Evolutionary conservation across 2,329 filamentous ascomycete genomes (phyloP).

Genomic region (Epichloe amarillans): DNA sequence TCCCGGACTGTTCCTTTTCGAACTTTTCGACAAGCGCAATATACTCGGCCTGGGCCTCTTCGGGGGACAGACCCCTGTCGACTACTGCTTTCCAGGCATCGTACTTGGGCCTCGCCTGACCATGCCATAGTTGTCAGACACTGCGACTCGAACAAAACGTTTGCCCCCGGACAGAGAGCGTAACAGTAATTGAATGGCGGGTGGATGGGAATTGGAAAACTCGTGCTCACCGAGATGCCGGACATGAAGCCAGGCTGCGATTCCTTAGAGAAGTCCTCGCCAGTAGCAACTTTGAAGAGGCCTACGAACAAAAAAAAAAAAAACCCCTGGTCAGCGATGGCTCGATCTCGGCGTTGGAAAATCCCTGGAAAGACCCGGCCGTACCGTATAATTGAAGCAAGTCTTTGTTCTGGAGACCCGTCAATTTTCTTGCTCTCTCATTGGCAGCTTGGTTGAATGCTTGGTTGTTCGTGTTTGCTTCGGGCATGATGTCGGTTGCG

Average conservation of each 20-base stretch:
- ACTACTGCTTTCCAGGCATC: constrained; percentile 31
- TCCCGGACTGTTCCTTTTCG: constrained; percentile 32
- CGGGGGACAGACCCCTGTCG: constrained; percentile 46
- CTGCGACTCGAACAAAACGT: background rate
- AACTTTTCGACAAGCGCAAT: constrained; percentile 57
- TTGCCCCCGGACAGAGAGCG: too few species aligned
- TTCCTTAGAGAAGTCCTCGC: constrained; percentile 1
- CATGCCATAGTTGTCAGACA: background rate
- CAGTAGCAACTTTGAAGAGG: background rate
- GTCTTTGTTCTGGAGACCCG: background rate
- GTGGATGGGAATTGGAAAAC: background rate
- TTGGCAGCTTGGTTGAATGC: background rate
- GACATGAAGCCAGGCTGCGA: background rate
- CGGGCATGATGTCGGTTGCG: background rate
- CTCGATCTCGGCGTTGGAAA: background rate
- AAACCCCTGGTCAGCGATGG: background rate
- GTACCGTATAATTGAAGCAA: constrained; percentile 1
- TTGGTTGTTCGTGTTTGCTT: background rate
- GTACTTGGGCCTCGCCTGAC: background rate
- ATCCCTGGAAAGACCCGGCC: background rate
- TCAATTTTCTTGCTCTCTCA: background rate
- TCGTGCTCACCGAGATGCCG: background rate
- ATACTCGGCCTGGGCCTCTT: constrained; percentile 65
- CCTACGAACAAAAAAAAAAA: background rate
- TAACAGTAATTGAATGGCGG: too few species aligned